phyloP scores from a whole-genome alignment of 371 early-diverging fungal genomes.

The Mortierella sp. region DNA sequence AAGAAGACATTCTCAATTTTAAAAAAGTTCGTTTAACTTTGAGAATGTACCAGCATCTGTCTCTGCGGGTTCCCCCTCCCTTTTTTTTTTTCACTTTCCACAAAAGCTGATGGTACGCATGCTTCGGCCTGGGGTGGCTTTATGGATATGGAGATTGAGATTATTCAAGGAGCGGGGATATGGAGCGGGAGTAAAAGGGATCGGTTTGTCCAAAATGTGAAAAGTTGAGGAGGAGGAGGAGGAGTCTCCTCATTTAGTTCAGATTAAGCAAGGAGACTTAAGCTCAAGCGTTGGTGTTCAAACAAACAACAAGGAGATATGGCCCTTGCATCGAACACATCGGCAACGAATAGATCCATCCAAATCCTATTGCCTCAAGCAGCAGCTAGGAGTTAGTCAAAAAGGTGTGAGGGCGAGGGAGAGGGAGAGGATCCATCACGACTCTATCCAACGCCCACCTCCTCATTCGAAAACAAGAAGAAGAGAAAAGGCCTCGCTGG shows the following conservation, averaged over 20 bases:
- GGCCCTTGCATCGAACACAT: too few relatives aligned
- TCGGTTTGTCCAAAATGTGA: neutral
- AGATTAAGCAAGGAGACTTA: too few relatives aligned
- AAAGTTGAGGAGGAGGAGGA: neutral
- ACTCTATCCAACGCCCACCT: neutral
- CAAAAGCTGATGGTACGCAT: neutral
- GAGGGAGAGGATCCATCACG: neutral
- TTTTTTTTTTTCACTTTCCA: neutral
- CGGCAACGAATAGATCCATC: too few relatives aligned
- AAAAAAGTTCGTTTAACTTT: neutral
- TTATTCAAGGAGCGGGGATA: neutral
- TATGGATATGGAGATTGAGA: neutral
- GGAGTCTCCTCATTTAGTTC: neutral
- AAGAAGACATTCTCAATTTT: too few relatives aligned
- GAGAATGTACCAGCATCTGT: neutral
- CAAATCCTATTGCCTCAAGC: too few relatives aligned
- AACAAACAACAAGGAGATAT: too few relatives aligned
- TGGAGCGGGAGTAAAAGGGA: neutral
- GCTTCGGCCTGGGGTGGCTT: neutral
- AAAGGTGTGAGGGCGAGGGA: neutral
- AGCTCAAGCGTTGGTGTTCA: too few relatives aligned
- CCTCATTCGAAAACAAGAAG: neutral
- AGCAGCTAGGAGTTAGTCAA: neutral
- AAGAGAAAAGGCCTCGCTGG: neutral
- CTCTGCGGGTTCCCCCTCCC: neutral